Evolutionary conservation across 2,329 filamentous ascomycete species (phyloP).

Genomic region (Ambrosiella cleistominuta): DNA sequence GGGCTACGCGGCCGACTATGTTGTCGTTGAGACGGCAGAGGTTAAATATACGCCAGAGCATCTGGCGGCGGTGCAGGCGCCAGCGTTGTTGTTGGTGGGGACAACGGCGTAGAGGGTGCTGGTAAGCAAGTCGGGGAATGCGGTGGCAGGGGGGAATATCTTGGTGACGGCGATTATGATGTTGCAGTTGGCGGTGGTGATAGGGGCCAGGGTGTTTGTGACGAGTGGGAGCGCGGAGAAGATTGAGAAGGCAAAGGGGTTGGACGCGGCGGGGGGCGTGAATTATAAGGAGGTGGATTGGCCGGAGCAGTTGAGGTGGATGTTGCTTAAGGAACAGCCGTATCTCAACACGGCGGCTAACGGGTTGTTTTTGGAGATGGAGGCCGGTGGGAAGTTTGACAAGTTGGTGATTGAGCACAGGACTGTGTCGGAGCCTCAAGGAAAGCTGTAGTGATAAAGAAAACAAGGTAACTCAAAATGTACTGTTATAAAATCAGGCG

Average conservation of each 20-base stretch:
- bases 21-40: conserved; percentile 51
- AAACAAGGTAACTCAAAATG: no score
- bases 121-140: conserved; percentile 56
- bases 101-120: conserved; percentile 79
- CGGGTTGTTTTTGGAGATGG: conserved; percentile 78
- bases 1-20: conserved; percentile 60
- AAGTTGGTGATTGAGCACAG: conserved; percentile 69
- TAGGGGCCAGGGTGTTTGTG: conserved; percentile 65
- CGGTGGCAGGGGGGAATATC: conserved; percentile 50
- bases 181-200: conserved; percentile 59
- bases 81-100: conserved; percentile 69
- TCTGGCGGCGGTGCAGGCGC: conserved; percentile 55
- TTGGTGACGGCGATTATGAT: conserved; percentile 71
- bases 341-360: conserved; percentile 74
- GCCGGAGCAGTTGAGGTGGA: conserved; percentile 54
- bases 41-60: conserved; percentile 61
- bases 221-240: conserved; percentile 60
- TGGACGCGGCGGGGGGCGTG: conserved; percentile 72
- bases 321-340: conserved; percentile 47
- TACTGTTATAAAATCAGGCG: neutral
- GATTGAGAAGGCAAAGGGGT: conserved; percentile 48
- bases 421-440: conserved; percentile 17
- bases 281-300: conserved; percentile 62
- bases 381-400: conserved; percentile 70
- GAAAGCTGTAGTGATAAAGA: conserved; percentile 23